Base-by-base conservation (phyloP, 805 yeast species). In the Kockiozyma suomiensis region DNA sequence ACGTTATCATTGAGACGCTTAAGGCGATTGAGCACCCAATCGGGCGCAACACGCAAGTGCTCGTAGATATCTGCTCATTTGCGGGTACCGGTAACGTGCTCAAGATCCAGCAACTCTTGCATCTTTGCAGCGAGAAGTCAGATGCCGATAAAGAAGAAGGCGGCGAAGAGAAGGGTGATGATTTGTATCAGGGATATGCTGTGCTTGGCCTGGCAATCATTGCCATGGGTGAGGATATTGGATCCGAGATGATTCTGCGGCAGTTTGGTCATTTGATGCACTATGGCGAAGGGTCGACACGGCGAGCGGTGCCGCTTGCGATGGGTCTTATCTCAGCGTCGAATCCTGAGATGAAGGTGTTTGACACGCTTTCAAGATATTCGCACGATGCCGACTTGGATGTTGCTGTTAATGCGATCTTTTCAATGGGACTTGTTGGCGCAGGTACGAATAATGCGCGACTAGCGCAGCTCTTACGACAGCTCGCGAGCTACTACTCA, bases 391-490 rank as follows among this genome's bases (percentile, higher is more conserved):
- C 90, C 58, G 97, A 94, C 74, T 77, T 89, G 68, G 96, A 90
- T 71, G 97, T 94, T 56, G 97, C 98, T 5, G 86, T 87, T 73
- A 94, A 92, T 72, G 91, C 99, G 21, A 91, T 94, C 65, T 93
- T 90, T 70, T 86, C 97, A 46, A 92, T 94, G 98, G 99, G 99
- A 56, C 78, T 94, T 64, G 96, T 93, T 68, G 99, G 99, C 73
- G 94, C 98, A 21, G 99, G 99, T 76, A 94, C 99, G 30, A 93
- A 94, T 76, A 94, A 94, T 73, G 99, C 99, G 6, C 87, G 99
- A 78, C 81, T 94, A 66, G 98, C 98, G 2, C 99, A 94, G 78
- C 81, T 94, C 65, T 81, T 94, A 71, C 85, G 99, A 75, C 98
- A 94, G 75, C 81, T 94, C 69, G 98, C 99, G 0, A 85, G 90